These are phyloP conservation scores for Gaeumannomyces tritici DNA, from an alignment of 2,329 filamentous ascomycete genomes.

Conservation along the genomic window DNA sequence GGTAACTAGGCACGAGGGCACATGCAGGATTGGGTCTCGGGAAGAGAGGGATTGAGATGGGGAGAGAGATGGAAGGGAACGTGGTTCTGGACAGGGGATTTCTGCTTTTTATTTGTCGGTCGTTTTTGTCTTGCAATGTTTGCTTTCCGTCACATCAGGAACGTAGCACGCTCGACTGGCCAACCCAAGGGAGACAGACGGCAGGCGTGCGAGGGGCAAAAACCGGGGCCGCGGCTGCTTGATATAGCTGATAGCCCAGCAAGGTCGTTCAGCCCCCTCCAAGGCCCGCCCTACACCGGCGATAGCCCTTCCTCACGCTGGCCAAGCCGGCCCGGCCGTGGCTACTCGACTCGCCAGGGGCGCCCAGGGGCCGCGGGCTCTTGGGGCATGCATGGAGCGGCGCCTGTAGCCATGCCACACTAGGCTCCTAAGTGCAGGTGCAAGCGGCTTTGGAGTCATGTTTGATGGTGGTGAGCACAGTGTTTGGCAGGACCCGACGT, in stretches of 20 bases:
- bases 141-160: background rate
- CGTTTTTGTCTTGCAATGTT: background rate
- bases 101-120: background rate
- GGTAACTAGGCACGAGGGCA: background rate
- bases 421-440: conserved; percentile 52
- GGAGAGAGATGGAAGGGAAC: background rate
- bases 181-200: background rate
- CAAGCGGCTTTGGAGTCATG: conserved; percentile 20
- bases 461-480: conserved; percentile 1
- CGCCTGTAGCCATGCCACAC: conserved; percentile 17
- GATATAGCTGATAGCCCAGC: background rate
- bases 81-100: background rate
- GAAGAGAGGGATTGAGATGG: background rate
- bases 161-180: background rate
- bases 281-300: background rate
- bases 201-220: background rate
- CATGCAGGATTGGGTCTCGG: background rate
- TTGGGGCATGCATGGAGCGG: background rate
- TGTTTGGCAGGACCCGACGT: background rate
- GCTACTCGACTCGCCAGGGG: background rate
- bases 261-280: background rate
- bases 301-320: background rate
- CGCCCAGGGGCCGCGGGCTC: background rate
- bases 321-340: no score
- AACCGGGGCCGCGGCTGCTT: background rate